phyloP scores from a whole-genome alignment of 2,329 filamentous ascomycete genomes.

The Ophiostoma sp. region DNA sequence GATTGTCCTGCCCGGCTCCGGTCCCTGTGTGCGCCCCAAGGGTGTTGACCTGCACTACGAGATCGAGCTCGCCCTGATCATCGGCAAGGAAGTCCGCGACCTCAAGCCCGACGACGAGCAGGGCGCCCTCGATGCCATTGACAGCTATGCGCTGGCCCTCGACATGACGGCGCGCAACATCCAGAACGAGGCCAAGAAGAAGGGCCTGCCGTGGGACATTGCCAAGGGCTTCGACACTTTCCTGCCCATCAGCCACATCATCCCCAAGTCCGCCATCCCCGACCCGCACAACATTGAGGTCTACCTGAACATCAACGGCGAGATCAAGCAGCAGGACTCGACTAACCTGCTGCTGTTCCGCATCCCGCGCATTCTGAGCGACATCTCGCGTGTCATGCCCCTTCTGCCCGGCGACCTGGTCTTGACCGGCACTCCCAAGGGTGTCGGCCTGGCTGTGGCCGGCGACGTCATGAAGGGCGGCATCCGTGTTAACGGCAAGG shows the following conservation, averaged over 20 bases:
- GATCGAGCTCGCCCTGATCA: constrained; percentile 84
- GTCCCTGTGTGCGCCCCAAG: constrained; percentile 69
- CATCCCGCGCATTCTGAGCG: constrained; percentile 79
- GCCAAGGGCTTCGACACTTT: constrained; percentile 98
- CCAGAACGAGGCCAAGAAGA: constrained; percentile 95
- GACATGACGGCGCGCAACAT: constrained; percentile 97
- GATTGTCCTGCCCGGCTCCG: constrained; percentile 71
- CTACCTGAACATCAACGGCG: constrained; percentile 76
- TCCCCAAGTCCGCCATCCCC: constrained; percentile 71
- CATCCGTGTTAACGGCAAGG: constrained; percentile 71
- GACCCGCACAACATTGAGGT: constrained; percentile 86
- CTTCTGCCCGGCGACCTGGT: constrained; percentile 88
- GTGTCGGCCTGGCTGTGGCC: constrained; percentile 77
- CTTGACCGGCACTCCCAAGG: constrained; percentile 94
- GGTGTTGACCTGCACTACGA: constrained; percentile 90
- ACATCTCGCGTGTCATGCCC: constrained; percentile 94
- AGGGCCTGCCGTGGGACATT: constrained; percentile 92
- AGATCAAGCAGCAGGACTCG: constrained; percentile 74
- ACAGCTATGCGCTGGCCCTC: constrained; percentile 82
- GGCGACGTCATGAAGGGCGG: constrained; percentile 86
- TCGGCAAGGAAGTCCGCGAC: constrained; percentile 75
- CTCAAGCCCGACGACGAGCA: constrained; percentile 67
- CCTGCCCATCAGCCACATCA: constrained; percentile 75
- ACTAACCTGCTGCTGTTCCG: constrained; percentile 93
- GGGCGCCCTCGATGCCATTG: constrained; percentile 75